A percentile compares a stretch with the other conserved stretches of the same genome.
Conservation (phyloP, 2,329 filamentous ascomycete genomes). For the Cladosporium sp. region DNA sequence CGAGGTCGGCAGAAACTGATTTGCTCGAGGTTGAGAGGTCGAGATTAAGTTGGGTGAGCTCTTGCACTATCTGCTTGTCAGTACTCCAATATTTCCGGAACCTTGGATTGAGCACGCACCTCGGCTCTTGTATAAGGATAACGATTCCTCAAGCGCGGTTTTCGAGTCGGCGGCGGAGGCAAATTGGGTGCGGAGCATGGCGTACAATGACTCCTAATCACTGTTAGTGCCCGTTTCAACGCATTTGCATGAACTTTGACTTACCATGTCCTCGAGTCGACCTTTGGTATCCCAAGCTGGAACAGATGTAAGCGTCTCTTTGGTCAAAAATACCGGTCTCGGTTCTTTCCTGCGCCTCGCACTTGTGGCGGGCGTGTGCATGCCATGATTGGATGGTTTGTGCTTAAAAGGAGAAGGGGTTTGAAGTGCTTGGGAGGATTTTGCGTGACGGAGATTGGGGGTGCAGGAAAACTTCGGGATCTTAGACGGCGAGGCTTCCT, state of each 20-base stretch:
- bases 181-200: slow-evolving; percentile 67
- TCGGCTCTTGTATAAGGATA: slow-evolving; percentile 68
- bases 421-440: slow-evolving; percentile 25
- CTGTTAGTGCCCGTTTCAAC: slow-evolving; percentile 2
- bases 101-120: slow-evolving; percentile 49
- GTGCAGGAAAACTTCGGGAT: slow-evolving; percentile 32
- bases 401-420: slow-evolving; percentile 28
- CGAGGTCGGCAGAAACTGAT: slow-evolving; percentile 62
- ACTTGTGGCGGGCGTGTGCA: slow-evolving; percentile 24
- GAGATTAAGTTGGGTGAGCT: slow-evolving; percentile 24
- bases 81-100: background rate
- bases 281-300: slow-evolving; percentile 77
- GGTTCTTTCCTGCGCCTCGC: slow-evolving; percentile 29
- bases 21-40: slow-evolving; percentile 50
- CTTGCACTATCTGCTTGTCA: slow-evolving; percentile 9
- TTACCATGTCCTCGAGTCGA: slow-evolving; percentile 63
- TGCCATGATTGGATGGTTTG: slow-evolving; percentile 22
- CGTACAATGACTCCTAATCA: slow-evolving; percentile 59
- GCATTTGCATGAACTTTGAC: background rate
- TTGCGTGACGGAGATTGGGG: slow-evolving; percentile 27
- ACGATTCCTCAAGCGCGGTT: slow-evolving; percentile 65
- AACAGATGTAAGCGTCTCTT: slow-evolving; percentile 42
- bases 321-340: slow-evolving; percentile 70
- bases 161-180: slow-evolving; percentile 63
- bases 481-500: slow-evolving; percentile 29